Base-by-base conservation (phyloP, 2,329 filamentous ascomycete species). In the Fusarium chuoi region DNA sequence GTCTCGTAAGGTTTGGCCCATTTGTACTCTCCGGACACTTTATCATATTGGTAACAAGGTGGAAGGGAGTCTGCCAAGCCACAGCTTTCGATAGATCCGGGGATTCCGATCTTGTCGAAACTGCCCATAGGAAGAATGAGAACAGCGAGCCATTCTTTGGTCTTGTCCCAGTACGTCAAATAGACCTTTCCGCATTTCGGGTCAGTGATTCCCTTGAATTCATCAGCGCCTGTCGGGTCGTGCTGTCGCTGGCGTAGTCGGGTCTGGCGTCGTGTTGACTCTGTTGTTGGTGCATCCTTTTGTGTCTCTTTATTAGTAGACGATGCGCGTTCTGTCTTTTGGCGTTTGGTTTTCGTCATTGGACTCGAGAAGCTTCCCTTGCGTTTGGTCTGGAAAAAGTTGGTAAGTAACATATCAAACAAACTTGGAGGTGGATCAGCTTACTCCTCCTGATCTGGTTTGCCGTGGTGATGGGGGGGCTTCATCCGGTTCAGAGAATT, bases 1-100 rank as follows among this genome's bases (percentile, higher is more conserved):
- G 62, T 39, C 20, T 70, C 54, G 18, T 75, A 77, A 8, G 38
- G 52, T n/a, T 55, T 55, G 3, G 54, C 35, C 72, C 67, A 77
- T 15, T 24, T 30, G 14, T 70, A 64, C 22, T 48, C 51, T 2
- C 65, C n/a, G 0, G 24, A 49, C 5, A 26, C 28, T 11, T 52
- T 57, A 30, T 65, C 28, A 7, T 20, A 62, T 7, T 42, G 24
- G 35, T 70, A 70, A 30, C 55, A 65, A 11, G 41, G 20, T 0
- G 65, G 55, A 20, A 65, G 33, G 22, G 61, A 28, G 8, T 68
- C 46, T 13, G 38, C 24, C 10, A 68, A 24, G 9, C 44, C 54
- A 10, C 55, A 68, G 3, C 22, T 54, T 8, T 44, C 38, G 20
- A 68, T 49, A 10, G 63, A 68, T 5, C 65, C 65, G 14, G 46